Conservation (phyloP, 176 grass and related monocot species). For the Hordeum marinum region DNA sequence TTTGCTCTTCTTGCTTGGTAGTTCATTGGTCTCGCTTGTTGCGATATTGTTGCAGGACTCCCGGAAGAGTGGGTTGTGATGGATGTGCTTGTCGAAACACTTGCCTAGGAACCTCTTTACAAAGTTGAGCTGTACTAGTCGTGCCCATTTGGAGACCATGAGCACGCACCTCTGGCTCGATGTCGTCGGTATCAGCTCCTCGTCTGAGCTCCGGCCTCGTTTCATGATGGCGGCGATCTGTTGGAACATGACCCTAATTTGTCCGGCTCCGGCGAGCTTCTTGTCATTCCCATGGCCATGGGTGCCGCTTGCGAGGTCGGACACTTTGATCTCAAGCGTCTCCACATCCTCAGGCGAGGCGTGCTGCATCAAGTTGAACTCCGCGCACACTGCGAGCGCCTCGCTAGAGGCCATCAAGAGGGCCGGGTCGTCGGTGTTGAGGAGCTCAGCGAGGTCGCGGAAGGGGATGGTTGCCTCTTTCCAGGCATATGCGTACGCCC, state of each 20-base stretch:
- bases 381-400: constrained; percentile 19
- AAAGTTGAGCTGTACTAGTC: constrained; percentile 19
- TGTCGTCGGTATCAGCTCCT: not conserved
- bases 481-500: not conserved
- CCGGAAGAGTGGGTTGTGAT: not conserved
- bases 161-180: not conserved
- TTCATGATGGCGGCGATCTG: not conserved
- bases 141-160: constrained; percentile 4
- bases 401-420: constrained; percentile 11
- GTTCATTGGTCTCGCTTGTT: not conserved
- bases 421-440: not conserved
- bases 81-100: constrained; percentile 4
- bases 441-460: not conserved
- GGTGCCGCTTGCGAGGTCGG: not conserved
- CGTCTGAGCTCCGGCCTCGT: not conserved
- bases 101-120: constrained; percentile 8
- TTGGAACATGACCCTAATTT: not conserved
- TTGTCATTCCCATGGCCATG: not conserved
- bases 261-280: not conserved
- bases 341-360: constrained; percentile 4
- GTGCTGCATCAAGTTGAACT: constrained; percentile 3
- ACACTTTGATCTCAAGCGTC: not conserved
- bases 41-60: not conserved
- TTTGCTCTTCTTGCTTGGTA: not conserved
- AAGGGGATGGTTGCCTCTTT: not conserved